Base-by-base conservation (phyloP, 352 stramenopile species). In the Globisporangium polare region DNA sequence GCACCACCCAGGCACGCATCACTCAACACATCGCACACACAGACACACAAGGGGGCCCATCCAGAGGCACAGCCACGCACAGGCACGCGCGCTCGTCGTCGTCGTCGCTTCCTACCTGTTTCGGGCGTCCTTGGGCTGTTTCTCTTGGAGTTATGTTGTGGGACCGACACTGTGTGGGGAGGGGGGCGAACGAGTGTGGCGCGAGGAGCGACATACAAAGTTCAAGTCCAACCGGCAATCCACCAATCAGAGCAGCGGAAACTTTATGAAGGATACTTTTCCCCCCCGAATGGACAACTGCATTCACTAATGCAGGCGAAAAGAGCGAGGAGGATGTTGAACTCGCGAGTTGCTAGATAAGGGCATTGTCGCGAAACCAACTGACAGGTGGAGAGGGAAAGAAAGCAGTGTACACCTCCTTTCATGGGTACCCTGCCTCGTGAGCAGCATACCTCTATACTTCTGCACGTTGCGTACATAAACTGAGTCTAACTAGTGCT, bases 41-140 rank as follows among this genome's bases (percentile, higher is more conserved):
- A 53, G 12, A 6, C 5, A 31, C n/a, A 35, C 0, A n/a, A n/a
- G n/a, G n/a, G n/a, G n/a, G n/a, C n/a, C n/a, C n/a, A n/a, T n/a
- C n/a, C n/a, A n/a, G 13, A 59, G 1, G 33, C 17, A 41, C 39
- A 41, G n/a, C n/a, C 8, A n/a, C 12, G 29, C 18, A 5, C 18
- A 35, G 17, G 5, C 26, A 37, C 18, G 18, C 17, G 18, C 18
- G 8, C 4, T 55, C 49, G 31, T 24, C 22, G 20, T 27, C 12
- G 12, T 3, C 20, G 15, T n/a, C n/a, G n/a, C n/a, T n/a, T n/a
- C 58, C 24, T 29, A 64, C 58, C 58, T 64, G 37, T 52, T 58
- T 58, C 58, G 24, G 47, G 26, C 54, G 54, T 60, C 54, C 41
- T 52, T 49, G 47, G 20, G 58, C 58, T 63, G 58, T 57, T 63